Conservation (phyloP, 768 basidiomycete species). For the Podaxis rugospora region DNA sequence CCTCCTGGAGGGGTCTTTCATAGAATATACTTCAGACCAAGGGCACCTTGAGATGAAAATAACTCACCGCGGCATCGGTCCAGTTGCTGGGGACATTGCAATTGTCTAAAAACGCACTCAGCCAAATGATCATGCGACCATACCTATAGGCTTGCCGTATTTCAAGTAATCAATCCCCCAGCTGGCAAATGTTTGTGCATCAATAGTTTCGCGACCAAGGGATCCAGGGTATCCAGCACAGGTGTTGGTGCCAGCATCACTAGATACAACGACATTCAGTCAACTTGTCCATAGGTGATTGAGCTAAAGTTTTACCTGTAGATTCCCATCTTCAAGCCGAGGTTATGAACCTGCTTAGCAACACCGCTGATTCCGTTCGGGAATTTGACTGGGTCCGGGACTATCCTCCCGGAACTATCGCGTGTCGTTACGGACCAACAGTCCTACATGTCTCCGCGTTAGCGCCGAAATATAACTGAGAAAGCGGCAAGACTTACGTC, state of each 20-base stretch:
- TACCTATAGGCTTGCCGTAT: constrained; percentile 34
- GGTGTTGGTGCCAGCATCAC: constrained; percentile 49
- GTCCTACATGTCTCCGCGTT: constrained; percentile 27
- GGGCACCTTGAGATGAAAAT: background rate
- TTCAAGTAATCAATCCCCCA: constrained; percentile 60
- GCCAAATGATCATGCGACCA: background rate
- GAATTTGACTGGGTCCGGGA: constrained; percentile 50
- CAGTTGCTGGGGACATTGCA: constrained; percentile 51
- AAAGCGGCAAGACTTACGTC: constrained; percentile 29
- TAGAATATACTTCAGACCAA: background rate
- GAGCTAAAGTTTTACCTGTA: constrained; percentile 31
- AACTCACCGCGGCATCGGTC: constrained; percentile 36
- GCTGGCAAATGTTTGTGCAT: constrained; percentile 45
- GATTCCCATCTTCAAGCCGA: constrained; percentile 48
- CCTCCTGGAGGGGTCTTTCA: constrained; percentile 28
- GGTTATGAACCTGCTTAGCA: constrained; percentile 38
- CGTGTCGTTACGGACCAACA: constrained; percentile 42
- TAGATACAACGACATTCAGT: constrained; percentile 13
- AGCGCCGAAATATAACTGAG: background rate
- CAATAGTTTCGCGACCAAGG: constrained; percentile 41
- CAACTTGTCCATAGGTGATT: background rate
- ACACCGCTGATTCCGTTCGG: constrained; percentile 45
- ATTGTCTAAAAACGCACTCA: constrained; percentile 32
- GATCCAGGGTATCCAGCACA: constrained; percentile 57
- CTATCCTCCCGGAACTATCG: constrained; percentile 36